Evolutionary conservation across 2,329 filamentous ascomycete genomes (phyloP), one percentile per base, ranked within the genome.

Genomic region (Pyrenophora teres): DNA sequence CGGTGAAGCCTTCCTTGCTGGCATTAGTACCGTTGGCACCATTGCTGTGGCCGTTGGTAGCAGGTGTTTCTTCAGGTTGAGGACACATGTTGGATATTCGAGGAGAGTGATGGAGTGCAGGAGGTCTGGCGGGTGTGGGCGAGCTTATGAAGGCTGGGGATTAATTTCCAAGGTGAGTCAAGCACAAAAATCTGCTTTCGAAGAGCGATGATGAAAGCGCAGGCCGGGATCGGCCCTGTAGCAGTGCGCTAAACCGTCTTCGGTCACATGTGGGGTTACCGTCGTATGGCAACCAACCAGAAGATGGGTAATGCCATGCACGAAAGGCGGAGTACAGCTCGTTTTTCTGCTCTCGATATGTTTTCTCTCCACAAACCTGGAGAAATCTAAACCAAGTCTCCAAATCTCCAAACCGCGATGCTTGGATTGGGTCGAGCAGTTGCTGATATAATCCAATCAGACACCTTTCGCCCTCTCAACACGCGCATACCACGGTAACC

Each of bases 1-100:
- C 80, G 57, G 81, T 83, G 73, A 77, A 86, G 63, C 82, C 83
- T 52, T 78, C 71, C 62, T 82, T 80, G 59, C 15, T 49, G 32
- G 69, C 69, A 55, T 73, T 75, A 57, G 64, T 62, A 64, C 65
- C 65, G 43, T 67, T 67, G 51, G 57, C 59, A 55, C 69, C 72
- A 61, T 80, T 82, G 70, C 65, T 50, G 50, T 74, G 72, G 69
- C 71, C 65, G 53, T 70, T 71, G 51, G 62, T 49, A 54, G 71
- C 75, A 61, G 77, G 65, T 33, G 65, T 63, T 50, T 72, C 68
- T 45, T 58, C 58, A 52, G 77, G 75, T 27, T 76, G 73, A 50
- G 76, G 76, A 64, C 78, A 80, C 77, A 80, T 80, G 46, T 40
- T 74, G 64, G 55, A 42, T 39, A 44, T 41, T 47, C 41, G 45